These are phyloP conservation scores for Metrosideros polymorpha DNA, from an alignment of 441 rosid species.

Conservation along the genomic window DNA sequence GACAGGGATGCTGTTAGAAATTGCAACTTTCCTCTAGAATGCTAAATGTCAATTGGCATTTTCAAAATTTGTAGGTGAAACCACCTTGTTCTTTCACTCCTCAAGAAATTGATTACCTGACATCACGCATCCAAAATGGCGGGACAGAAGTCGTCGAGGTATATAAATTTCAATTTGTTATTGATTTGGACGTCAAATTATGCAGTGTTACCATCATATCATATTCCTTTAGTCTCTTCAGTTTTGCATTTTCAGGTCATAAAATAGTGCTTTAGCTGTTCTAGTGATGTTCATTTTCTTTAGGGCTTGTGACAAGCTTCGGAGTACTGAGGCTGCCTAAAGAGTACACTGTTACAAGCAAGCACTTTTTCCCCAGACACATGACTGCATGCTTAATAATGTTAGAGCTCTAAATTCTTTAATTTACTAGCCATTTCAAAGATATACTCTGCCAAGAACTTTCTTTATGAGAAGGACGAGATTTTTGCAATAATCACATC, in stretches of 20 bases:
- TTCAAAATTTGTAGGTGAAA: conserved; percentile 42
- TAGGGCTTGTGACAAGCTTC: background rate
- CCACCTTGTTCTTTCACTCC: conserved; percentile 75
- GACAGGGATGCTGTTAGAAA: background rate
- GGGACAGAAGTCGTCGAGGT: conserved; percentile 99
- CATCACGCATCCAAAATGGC: conserved; percentile 90
- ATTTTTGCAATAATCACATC: background rate
- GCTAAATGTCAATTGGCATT: background rate
- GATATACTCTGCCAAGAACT: background rate
- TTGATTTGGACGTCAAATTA: background rate
- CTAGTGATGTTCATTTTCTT: background rate
- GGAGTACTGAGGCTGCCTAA: background rate
- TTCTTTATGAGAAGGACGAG: background rate
- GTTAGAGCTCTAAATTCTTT: background rate
- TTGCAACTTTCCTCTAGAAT: background rate
- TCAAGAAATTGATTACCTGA: conserved; percentile 73
- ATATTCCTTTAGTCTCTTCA: background rate
- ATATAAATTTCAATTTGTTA: background rate
- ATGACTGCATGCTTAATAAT: background rate
- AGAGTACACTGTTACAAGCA: background rate
- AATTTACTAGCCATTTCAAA: background rate
- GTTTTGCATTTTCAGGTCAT: background rate
- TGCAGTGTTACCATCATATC: background rate
- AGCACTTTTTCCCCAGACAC: background rate
- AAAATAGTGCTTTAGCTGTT: background rate